A percentile compares a stretch with the other conserved stretches of the same genome.
These are phyloP conservation scores for Fusarium liriodendri DNA, from an alignment of 2,329 filamentous ascomycete species.

Conservation along the genomic window DNA sequence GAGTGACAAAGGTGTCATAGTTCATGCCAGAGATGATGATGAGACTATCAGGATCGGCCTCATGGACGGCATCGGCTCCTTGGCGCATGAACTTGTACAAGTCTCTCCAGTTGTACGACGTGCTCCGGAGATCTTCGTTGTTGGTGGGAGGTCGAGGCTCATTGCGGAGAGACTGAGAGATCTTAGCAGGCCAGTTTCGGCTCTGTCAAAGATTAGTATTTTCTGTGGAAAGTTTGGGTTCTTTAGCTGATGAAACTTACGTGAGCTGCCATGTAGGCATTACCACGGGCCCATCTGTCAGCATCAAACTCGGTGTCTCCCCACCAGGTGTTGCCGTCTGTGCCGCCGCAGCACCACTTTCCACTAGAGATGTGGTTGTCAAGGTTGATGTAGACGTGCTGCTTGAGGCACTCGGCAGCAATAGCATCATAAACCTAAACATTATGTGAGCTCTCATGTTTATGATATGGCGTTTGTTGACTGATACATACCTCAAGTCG, in stretches of 20 bases:
- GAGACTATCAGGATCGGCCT: slow-evolving; percentile 62
- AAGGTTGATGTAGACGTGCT: slow-evolving; percentile 68
- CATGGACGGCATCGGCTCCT: slow-evolving; percentile 62
- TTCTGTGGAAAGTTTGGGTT: no score
- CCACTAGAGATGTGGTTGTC: slow-evolving; percentile 72
- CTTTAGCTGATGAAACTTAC: slow-evolving; percentile 47
- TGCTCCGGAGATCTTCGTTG: slow-evolving; percentile 41
- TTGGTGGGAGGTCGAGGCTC: slow-evolving; percentile 60
- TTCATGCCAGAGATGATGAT: slow-evolving; percentile 70
- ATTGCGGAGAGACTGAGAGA: slow-evolving; percentile 58
- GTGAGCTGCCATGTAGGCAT: slow-evolving; percentile 70
- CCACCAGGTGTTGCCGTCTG: slow-evolving; percentile 71
- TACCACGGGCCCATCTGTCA: slow-evolving; percentile 69
- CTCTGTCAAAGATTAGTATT: not conserved
- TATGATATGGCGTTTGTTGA: not conserved
- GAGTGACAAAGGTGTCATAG: slow-evolving; percentile 66
- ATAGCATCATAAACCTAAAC: slow-evolving; percentile 65
- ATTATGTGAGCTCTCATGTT: not conserved
- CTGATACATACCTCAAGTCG: slow-evolving; percentile 57
- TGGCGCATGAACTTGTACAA: slow-evolving; percentile 65
- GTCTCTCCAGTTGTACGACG: slow-evolving; percentile 65
- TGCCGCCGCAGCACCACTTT: slow-evolving; percentile 67
- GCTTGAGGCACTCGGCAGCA: slow-evolving; percentile 64
- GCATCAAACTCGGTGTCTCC: slow-evolving; percentile 69
- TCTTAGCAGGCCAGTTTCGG: slow-evolving; percentile 28